These are phyloP conservation scores for Amanita pseudoporphyria DNA, from an alignment of 768 basidiomycete genomes.

Conservation along the genomic window DNA sequence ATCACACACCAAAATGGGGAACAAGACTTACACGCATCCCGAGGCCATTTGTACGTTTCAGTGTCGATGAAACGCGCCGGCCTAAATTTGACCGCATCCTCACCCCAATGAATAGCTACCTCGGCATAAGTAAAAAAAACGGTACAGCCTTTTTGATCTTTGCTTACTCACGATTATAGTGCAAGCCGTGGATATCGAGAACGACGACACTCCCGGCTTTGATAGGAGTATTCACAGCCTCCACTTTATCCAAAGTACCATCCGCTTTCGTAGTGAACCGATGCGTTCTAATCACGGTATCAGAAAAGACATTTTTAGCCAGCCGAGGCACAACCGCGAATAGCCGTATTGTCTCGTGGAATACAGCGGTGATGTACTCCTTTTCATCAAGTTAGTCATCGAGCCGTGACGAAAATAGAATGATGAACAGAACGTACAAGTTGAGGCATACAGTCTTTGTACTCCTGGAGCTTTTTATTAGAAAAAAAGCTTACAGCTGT, in stretches of 20 bases:
- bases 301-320: conserved; percentile 21
- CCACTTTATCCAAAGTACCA: conserved; percentile 19
- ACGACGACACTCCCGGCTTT: conserved; percentile 28
- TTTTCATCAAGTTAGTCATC: conserved; percentile 11
- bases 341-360: conserved; percentile 37
- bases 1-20: too few species aligned
- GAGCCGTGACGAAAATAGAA: neutral
- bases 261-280: conserved; percentile 20
- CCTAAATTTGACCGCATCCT: conserved; percentile 32
- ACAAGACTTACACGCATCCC: conserved; percentile 36
- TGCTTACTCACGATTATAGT: conserved; percentile 32
- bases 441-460: conserved; percentile 27
- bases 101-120: conserved; percentile 40
- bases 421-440: conserved; percentile 20
- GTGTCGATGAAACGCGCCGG: conserved; percentile 45
- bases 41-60: conserved; percentile 38
- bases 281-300: conserved; percentile 24
- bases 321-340: conserved; percentile 29
- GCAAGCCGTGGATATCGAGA: conserved; percentile 32
- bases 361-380: conserved; percentile 33
- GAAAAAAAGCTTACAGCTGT: neutral
- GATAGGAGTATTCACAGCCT: conserved; percentile 24
- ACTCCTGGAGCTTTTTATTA: conserved; percentile 19
- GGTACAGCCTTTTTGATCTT: neutral
- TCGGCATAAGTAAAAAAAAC: neutral